A percentile compares a stretch with the other conserved stretches of the same genome.
These are phyloP conservation scores for Tricholoma hemisulphureum DNA, from an alignment of 768 basidiomycete species.

Conservation along the genomic window DNA sequence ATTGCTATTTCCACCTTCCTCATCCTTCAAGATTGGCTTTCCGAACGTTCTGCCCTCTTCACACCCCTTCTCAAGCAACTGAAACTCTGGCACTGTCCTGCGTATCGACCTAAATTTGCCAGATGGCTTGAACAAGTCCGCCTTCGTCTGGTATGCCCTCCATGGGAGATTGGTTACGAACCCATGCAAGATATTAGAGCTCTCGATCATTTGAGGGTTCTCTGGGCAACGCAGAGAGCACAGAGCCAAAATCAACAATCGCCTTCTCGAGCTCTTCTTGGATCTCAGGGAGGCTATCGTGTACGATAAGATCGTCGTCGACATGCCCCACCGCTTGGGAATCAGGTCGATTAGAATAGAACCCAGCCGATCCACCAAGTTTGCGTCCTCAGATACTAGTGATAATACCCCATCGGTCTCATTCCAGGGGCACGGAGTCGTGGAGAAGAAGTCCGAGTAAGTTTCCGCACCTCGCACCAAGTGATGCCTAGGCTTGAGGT, in stretches of 20 bases:
- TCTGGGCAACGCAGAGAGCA: constrained; percentile 38
- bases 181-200: constrained; percentile 43
- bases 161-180: constrained; percentile 53
- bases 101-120: constrained; percentile 51
- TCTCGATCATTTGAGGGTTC: constrained; percentile 59
- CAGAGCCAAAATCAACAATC: constrained; percentile 35
- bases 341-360: constrained; percentile 62
- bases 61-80: constrained; percentile 40
- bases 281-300: constrained; percentile 57
- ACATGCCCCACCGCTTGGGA: constrained; percentile 54
- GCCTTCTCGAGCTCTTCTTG: constrained; percentile 53
- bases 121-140: constrained; percentile 58
- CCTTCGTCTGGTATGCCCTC: constrained; percentile 51
- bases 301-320: neutral
- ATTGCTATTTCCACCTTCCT: constrained; percentile 33
- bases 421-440: constrained; percentile 52
- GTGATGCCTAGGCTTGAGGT: constrained; percentile 50
- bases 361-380: constrained; percentile 58
- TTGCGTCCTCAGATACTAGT: constrained; percentile 55
- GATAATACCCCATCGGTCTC: constrained; percentile 48
- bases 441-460: constrained; percentile 55
- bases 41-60: constrained; percentile 13
- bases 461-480: constrained; percentile 58
- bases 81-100: constrained; percentile 55
- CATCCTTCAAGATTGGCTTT: constrained; percentile 36